Evolutionary conservation across 805 yeast genomes (phyloP).

Genomic region (Candida jianshihensis): DNA sequence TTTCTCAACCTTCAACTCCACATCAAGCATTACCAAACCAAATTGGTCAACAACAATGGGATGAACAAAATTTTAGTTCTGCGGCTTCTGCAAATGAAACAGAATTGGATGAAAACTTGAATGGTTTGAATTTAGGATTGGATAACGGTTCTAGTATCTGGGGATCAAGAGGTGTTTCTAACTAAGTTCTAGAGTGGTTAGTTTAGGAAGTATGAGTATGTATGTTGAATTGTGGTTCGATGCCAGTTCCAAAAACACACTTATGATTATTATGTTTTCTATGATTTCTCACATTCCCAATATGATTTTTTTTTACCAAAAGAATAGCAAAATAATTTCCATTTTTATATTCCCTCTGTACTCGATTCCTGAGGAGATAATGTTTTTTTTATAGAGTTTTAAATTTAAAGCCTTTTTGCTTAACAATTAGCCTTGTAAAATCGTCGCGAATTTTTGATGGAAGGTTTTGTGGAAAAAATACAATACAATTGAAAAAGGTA

Average conservation of each 20-base stretch:
- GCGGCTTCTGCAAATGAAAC: constrained; percentile 11
- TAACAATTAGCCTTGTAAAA: too few relatives aligned
- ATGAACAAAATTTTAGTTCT: constrained; percentile 3
- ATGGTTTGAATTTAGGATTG: constrained; percentile 18
- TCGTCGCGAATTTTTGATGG: too few relatives aligned
- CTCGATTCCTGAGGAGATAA: too few relatives aligned
- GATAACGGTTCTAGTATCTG: constrained; percentile 22
- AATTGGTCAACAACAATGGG: constrained; percentile 1
- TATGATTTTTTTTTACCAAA: too few relatives aligned
- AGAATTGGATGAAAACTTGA: constrained; percentile 20
- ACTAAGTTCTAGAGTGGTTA: neutral
- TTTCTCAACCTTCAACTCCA: constrained; percentile 15
- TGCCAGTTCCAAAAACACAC: neutral
- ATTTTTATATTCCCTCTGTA: too few relatives aligned
- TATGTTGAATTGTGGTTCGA: neutral
- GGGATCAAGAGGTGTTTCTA: constrained; percentile 17
- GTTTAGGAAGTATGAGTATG: neutral
- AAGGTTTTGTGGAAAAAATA: too few relatives aligned
- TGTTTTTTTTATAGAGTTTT: too few relatives aligned
- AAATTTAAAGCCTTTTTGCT: too few relatives aligned
- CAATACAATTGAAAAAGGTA: too few relatives aligned
- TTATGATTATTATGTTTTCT: constrained; percentile 1
- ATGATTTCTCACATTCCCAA: too few relatives aligned
- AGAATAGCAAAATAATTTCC: too few relatives aligned
- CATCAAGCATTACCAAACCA: constrained; percentile 3